Percentiles rank a stretch among this genome's conserved stretches.
Evolutionary conservation across 179 eudicot species (phyloP).

Genomic region (Spinacia oleracea): DNA sequence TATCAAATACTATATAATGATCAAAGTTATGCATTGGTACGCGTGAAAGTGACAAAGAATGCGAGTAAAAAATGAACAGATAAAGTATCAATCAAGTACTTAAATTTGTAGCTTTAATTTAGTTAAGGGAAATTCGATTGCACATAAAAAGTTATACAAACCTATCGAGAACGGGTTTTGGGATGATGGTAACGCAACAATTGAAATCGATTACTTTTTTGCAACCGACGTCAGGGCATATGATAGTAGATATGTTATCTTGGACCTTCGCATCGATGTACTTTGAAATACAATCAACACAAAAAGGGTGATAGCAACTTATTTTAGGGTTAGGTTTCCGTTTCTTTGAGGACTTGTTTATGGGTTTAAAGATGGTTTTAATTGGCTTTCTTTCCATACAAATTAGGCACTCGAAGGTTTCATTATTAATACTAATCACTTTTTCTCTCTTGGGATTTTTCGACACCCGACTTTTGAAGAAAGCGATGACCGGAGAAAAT

Average conservation of each 20-base stretch:
- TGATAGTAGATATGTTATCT: background rate
- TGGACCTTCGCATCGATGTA: conserved; percentile 9
- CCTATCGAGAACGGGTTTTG: conserved; percentile 2
- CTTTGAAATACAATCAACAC: background rate
- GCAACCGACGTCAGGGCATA: background rate
- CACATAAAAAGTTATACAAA: too few relatives aligned
- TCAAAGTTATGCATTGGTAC: too few relatives aligned
- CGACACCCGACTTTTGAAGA: too few relatives aligned
- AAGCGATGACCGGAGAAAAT: too few relatives aligned
- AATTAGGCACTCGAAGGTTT: background rate
- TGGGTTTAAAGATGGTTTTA: background rate
- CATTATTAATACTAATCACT: too few relatives aligned
- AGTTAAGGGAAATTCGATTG: too few relatives aligned
- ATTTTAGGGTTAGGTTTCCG: background rate
- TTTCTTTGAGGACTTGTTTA: background rate
- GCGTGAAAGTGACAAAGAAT: too few relatives aligned
- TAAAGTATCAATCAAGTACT: too few relatives aligned
- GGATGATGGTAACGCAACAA: background rate
- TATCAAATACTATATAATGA: too few relatives aligned
- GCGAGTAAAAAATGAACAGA: too few relatives aligned
- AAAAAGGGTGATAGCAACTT: background rate
- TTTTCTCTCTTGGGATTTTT: too few relatives aligned
- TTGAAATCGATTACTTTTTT: background rate
- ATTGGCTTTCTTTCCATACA: conserved; percentile 8
- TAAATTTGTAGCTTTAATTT: too few relatives aligned